Evolutionary conservation across 75 land plant genomes (phyloP), one percentile per base, ranked within the genome.

Genomic region (Picea glauca): DNA sequence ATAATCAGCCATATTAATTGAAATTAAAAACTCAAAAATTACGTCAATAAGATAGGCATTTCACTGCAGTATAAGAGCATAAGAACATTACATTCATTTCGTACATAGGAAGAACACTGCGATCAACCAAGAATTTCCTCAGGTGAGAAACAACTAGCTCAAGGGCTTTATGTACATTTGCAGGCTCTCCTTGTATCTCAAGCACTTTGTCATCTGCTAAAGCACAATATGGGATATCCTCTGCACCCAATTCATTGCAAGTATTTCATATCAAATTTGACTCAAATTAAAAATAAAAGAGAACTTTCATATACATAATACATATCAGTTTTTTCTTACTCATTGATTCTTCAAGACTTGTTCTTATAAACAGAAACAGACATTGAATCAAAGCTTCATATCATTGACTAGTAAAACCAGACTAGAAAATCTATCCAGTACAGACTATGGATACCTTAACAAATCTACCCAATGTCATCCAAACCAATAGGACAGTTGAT

Each of bases 181-280:
- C 54, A 5, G 81, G 72, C 58, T 83, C 84, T 43, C 84, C 84
- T 35, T 83, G 83, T 23, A 83, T 75, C 65, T 83, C 84, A 58
- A 83, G 83, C 26, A 83, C 61, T 62, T 83, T 79, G 61, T 83
- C 84, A 59, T 83, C 84, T 38, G 54, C 62, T 75, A 83, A 62
- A 13, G 84, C 84, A 83, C 84, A 83, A 30, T 80, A 30, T 4
- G 84, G 84, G 26, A 83, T 56, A 31, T 83, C 84, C 60, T 83
- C 84, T 83, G 83, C 59, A 58, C 46, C 74, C 40, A 18, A 20
- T 11, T 6, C 56, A 11, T 9, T 9, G n/a, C 7, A 74, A 4
- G 30, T 58, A 80, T 30, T 5, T 20, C 17, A 21, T 17, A 30
- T 79, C 56, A 79, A 43, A 40, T 43, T 11, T 43, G 20, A n/a